phyloP scores from a whole-genome alignment of 192 early-diverging fungal species.

The Entomortierella beljakovae region DNA sequence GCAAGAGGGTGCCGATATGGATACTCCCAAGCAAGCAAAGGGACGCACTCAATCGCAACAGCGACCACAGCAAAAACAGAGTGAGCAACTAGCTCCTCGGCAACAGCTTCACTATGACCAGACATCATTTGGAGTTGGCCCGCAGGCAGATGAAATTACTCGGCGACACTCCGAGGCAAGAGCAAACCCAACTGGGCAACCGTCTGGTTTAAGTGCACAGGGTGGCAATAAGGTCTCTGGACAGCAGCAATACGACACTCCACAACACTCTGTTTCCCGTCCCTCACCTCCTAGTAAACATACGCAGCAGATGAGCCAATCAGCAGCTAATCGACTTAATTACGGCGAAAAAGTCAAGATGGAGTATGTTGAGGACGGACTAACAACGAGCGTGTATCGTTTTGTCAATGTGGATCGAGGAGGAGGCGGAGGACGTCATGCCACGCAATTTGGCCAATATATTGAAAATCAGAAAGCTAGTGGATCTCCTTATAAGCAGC shows the following conservation, averaged over 20 bases:
- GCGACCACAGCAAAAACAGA: not conserved
- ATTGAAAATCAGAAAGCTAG: too few species aligned
- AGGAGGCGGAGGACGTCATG: too few species aligned
- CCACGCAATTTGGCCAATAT: too few species aligned
- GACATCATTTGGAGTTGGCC: slow-evolving; percentile 5
- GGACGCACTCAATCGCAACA: not conserved
- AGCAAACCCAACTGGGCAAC: not conserved
- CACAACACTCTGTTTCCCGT: not conserved
- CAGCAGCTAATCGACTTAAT: not conserved
- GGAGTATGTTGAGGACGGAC: slow-evolving; percentile 42
- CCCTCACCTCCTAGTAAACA: not conserved
- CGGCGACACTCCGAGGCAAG: slow-evolving; percentile 3
- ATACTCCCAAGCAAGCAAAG: not conserved
- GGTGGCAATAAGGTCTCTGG: not conserved
- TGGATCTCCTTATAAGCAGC: too few species aligned
- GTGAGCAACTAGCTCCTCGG: not conserved
- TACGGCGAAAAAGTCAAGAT: slow-evolving; percentile 44
- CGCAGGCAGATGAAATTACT: not conserved
- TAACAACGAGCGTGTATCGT: slow-evolving; percentile 18
- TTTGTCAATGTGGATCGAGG: slow-evolving; percentile 15
- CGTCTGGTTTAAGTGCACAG: not conserved
- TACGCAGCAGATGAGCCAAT: not conserved
- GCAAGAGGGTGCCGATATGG: too few species aligned
- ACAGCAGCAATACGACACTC: not conserved
- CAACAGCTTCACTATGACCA: slow-evolving; percentile 35